A percentile compares a stretch with the other conserved stretches of the same genome.
Conservation (phyloP, 73 alveolate genomes). For the Symbiodinium natans region DNA sequence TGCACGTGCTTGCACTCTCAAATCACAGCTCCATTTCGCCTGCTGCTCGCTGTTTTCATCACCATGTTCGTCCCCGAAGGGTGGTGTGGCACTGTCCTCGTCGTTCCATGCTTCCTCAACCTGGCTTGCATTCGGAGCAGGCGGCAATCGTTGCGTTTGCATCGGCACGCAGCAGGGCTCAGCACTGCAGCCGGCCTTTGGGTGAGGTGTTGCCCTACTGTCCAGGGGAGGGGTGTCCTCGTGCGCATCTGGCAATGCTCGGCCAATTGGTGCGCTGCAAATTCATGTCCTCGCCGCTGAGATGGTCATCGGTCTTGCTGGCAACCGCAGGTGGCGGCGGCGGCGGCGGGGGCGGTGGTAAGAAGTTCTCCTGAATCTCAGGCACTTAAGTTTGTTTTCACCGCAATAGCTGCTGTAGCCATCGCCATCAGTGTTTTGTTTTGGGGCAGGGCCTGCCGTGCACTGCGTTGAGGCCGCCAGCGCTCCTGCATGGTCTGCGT, state of each 20-base stretch:
- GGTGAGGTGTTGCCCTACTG: neutral
- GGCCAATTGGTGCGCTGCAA: neutral
- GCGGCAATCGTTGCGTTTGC: neutral
- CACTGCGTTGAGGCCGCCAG: neutral
- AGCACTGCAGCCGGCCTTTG: neutral
- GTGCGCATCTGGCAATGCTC: neutral
- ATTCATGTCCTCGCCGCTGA: neutral
- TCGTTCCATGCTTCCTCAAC: neutral
- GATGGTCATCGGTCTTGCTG: neutral
- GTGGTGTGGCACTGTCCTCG: conserved; percentile 78
- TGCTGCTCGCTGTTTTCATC: neutral
- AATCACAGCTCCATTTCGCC: neutral
- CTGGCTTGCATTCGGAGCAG: neutral
- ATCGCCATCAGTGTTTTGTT: too few species aligned
- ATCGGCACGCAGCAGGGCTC: neutral
- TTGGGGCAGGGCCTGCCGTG: neutral
- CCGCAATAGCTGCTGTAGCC: neutral
- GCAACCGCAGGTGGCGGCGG: neutral
- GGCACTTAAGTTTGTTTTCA: neutral
- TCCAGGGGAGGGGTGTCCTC: neutral
- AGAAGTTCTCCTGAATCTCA: neutral
- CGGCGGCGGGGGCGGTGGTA: neutral
- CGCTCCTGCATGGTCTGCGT: neutral
- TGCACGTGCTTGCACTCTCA: too few species aligned
- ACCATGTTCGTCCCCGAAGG: conserved; percentile 29